Base-by-base conservation (phyloP, 768 basidiomycete genomes). In the Wakefieldia striispora region DNA sequence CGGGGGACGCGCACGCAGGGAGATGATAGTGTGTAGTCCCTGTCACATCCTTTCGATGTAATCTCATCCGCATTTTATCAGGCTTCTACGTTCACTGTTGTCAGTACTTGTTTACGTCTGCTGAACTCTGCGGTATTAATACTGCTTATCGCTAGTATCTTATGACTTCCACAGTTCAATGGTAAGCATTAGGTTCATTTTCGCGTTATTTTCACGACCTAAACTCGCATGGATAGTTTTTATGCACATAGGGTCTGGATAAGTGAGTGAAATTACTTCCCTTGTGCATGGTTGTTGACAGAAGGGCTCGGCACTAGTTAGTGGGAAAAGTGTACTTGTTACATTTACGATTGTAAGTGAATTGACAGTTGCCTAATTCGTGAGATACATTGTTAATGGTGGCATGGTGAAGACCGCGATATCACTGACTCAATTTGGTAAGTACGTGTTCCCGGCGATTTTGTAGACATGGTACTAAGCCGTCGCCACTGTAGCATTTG, bases 201-300 rank as follows among this genome's bases (percentile, higher is more conserved):
- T 8, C 6, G 11, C 1, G 17, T 4, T 13, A 12, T 43, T 38
- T 31, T 36, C 16, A 33, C 16, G 33, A 33, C 3, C 2, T 33
- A 16, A 13, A 0, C n/a, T 48, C 11, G 35, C 13, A 17, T 19
- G 19, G 19, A 14, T 9, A 57, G 55, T 12, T 57, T 57, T 20
- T 57, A 52, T 17, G 42, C 49, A 6, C 55, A 56, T 6, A 31
- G 54, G 26, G 11, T 57, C 6, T 56, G 54, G 54, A 56, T 56
- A 39, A 53, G 56, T 57, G 21, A 39, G 50, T 38, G 9, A 3
- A 5, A 7, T 8, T 1, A 6, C 9, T 4, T 29, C 3, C 14
- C 29, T 6, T 14, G 1, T 1, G n/a, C 7, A 21, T 26, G 26
- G 24, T 24, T 19, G 40, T 20, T 4, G 20, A 31, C 1, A 33